A percentile compares a stretch with the other conserved stretches of the same genome.
Conservation (phyloP, 768 basidiomycete species). For the Omphalotus guepiniiformis region DNA sequence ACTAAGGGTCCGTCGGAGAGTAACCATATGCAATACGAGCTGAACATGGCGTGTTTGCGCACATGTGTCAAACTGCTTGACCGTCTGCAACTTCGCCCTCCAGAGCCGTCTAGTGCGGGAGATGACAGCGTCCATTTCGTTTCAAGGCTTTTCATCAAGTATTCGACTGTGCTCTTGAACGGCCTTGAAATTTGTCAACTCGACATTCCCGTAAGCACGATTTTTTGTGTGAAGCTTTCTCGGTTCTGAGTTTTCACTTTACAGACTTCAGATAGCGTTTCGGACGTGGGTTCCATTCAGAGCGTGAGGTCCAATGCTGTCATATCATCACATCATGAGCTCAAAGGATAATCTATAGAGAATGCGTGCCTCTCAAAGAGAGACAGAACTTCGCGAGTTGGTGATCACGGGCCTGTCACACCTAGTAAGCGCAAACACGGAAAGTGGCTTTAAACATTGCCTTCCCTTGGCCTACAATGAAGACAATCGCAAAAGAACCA, state of each 20-base stretch:
- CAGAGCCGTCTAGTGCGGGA: constrained; percentile 47
- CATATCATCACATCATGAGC: constrained; percentile 5
- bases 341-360: constrained; percentile 29
- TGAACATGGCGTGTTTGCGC: constrained; percentile 72
- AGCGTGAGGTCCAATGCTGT: constrained; percentile 28
- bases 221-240: neutral
- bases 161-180: constrained; percentile 61
- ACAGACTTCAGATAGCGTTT: constrained; percentile 45
- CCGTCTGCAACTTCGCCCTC: constrained; percentile 59
- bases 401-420: constrained; percentile 80
- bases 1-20: too few species aligned
- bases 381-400: constrained; percentile 65
- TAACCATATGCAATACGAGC: constrained; percentile 48
- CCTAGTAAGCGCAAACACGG: constrained; percentile 78
- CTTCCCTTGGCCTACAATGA: constrained; percentile 72
- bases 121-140: constrained; percentile 68
- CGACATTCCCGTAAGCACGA: constrained; percentile 37
- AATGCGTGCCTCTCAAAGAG: constrained; percentile 41
- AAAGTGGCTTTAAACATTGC: constrained; percentile 87
- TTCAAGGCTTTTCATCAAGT: constrained; percentile 76
- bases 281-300: constrained; percentile 44
- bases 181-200: constrained; percentile 51
- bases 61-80: constrained; percentile 74
- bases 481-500: constrained; percentile 64
- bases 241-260: neutral